Evolutionary conservation across 1,284 basidiomycete species (phyloP), one percentile per base, ranked within the genome.

Genomic region (Phlebopus sp.): DNA sequence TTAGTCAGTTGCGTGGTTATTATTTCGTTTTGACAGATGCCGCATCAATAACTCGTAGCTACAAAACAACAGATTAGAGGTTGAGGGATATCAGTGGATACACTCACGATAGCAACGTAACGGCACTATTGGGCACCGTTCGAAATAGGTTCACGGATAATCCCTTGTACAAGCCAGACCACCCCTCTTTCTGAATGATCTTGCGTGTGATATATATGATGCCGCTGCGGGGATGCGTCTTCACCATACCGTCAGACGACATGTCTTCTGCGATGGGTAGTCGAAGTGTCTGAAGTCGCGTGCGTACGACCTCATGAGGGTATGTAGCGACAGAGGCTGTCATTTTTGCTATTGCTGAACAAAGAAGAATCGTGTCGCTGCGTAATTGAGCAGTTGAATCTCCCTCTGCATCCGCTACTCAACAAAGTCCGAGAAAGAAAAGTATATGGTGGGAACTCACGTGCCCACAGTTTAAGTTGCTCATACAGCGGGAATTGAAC

Each of bases 401-500:
- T 13, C 73, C 71, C 58, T 80, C 82, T 86, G 56, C 27, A 34
- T 35, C 38, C 36, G 7, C 17, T 21, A 27, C 43, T 54, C 29
- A 54, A 48, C 21, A 18, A 29, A 21, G 48, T 15, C 37, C 19
- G 18, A 19, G 15, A 7, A 15, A 29, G 21, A 25, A 19, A 15
- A 23, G 41, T 21, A 41, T 19, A 42, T 25, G 10, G 31, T n/a
- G 34, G 10, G 37, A 43, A 81, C 89, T 71, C 68, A 93, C 91
- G 82, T 55, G 90, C 83, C 74, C 81, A 80, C 14, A 82, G 59
- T 72, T 97, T 97, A 50, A 95, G 77, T 58, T 88, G 80, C 63
- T 97, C 94, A 62, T 97, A 97, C n/a, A 97, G 71, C 15, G 94
- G 94, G 59, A 97, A 97, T 64, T 97, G 94, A 1, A 97, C 91